Base-by-base conservation (phyloP, 352 stramenopile genomes). In the Globisporangium viniferum region DNA sequence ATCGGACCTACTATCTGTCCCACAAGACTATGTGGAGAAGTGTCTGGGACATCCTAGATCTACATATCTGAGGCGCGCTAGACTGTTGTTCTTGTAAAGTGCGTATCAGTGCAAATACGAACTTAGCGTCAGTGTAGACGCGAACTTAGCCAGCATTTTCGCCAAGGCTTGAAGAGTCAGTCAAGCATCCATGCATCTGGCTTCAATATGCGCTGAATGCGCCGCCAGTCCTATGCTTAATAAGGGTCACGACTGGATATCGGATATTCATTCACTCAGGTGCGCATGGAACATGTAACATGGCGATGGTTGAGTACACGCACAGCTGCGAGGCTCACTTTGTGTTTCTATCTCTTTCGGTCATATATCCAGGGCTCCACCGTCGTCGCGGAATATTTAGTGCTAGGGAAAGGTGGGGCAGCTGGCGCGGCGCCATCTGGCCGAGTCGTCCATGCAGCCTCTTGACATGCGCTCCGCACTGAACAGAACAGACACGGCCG, bases 391-490 rank as follows among this genome's bases (percentile, higher is more conserved):
- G 15, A 48, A 49, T 49, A 15, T 7, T 49, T 33, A 49, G 2
- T 8, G 57, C 1, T 15, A 58, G 60, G 62, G 36, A 67, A 67
- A 67, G 62, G 62, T 61, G 22, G 51, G 62, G 62, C 62, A 55
- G 29, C 56, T 48, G 39, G 39, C 59, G 5, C 59, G 39, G 39
- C 41, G 10, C 59, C 59, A 65, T 20, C 41, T 65, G 59, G 59
- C 15, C 27, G 15, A 20, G 55, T 48, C 56, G 56, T 62, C 33
- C 31, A 62, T 18, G 27, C 54, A 24, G 54, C 55, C 29, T 41
- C 35, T 60, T 60, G 31, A 59, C 53, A 31, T 22, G 55, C 56
- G 41, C 33, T 62, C 20, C 18, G 36, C 39, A 5, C 58, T 64
- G 35, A 15, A 64, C 44, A 35, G 59, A 64, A 51, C 36, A 51